Evolutionary conservation across 1,284 basidiomycete species (phyloP).

Genomic region (Lentinula novae-zelandiae): DNA sequence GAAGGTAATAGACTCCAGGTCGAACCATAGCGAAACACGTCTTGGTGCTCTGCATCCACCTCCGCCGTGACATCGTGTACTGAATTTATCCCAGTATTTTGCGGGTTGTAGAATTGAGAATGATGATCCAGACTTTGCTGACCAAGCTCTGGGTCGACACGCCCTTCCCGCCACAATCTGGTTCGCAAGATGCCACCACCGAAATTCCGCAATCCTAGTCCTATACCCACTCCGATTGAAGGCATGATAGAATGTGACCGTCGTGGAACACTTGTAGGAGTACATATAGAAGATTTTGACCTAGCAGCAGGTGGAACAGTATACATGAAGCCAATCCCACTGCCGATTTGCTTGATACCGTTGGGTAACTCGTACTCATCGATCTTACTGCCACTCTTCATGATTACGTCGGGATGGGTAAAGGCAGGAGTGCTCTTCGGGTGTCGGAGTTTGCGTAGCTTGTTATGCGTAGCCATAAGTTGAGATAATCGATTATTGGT

Average conservation of each 20-base stretch:
- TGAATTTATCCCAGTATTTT: neutral
- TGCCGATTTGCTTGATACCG: conserved; percentile 48
- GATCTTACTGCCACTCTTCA: neutral
- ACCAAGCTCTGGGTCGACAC: neutral
- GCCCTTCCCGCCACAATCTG: neutral
- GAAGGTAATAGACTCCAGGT: conserved; percentile 6
- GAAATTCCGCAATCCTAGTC: neutral
- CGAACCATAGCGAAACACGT: conserved; percentile 11
- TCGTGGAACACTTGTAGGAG: neutral
- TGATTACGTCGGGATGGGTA: neutral
- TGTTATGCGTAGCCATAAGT: conserved; percentile 28
- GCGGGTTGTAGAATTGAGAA: neutral
- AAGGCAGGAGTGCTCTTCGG: conserved; percentile 23
- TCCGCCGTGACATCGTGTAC: neutral
- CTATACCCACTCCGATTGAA: conserved; percentile 2
- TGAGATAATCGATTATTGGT: conserved; percentile 6
- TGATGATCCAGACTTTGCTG: neutral
- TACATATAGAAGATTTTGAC: conserved; percentile 8
- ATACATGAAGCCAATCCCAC: conserved; percentile 48
- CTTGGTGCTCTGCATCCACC: conserved; percentile 1
- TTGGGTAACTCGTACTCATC: conserved; percentile 31
- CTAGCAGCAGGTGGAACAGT: conserved; percentile 27
- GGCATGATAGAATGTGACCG: neutral
- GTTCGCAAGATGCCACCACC: neutral
- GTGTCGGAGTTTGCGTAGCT: conserved; percentile 34